These are phyloP conservation scores for Fusarium nanum DNA, from an alignment of 2,329 filamentous ascomycete species.

Conservation along the genomic window DNA sequence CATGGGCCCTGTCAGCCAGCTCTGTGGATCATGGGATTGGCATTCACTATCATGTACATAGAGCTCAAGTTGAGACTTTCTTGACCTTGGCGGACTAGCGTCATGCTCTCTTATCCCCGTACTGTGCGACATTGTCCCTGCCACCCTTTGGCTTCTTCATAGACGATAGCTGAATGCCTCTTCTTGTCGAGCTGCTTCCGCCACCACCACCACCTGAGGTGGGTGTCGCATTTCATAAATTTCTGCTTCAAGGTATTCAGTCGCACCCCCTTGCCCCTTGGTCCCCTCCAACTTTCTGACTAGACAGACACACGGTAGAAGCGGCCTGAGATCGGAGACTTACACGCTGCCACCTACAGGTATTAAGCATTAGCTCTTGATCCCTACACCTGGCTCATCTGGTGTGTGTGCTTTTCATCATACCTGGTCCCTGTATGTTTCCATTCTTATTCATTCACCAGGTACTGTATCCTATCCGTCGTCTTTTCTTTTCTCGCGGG, in stretches of 20 bases:
- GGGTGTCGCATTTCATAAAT: constrained; percentile 28
- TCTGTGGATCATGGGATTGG: constrained; percentile 45
- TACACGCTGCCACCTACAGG: constrained; percentile 27
- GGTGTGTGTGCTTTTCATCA: constrained; percentile 40
- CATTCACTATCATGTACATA: constrained; percentile 30
- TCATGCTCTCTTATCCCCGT: constrained; percentile 31
- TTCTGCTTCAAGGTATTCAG: constrained; percentile 19
- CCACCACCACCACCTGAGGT: constrained; percentile 26
- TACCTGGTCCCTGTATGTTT: constrained; percentile 37
- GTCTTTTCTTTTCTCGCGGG: constrained; percentile 37
- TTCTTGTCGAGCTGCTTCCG: constrained; percentile 43
- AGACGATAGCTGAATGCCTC: constrained; percentile 40
- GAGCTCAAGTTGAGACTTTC: constrained; percentile 42
- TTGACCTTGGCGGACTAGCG: constrained; percentile 43
- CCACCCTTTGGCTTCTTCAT: constrained; percentile 29
- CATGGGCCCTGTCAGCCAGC: constrained; percentile 42
- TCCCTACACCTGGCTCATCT: constrained; percentile 40
- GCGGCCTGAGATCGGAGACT: constrained; percentile 43
- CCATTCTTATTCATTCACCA: constrained; percentile 41
- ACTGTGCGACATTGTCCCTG: constrained; percentile 44
- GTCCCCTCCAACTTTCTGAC: constrained; percentile 31
- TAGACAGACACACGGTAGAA: constrained; percentile 29
- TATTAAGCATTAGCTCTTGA: constrained; percentile 39
- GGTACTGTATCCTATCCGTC: constrained; percentile 14
- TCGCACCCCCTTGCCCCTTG: constrained; percentile 25